phyloP scores from a whole-genome alignment of 2,329 filamentous ascomycete species.

The Botrytis tulipae region DNA sequence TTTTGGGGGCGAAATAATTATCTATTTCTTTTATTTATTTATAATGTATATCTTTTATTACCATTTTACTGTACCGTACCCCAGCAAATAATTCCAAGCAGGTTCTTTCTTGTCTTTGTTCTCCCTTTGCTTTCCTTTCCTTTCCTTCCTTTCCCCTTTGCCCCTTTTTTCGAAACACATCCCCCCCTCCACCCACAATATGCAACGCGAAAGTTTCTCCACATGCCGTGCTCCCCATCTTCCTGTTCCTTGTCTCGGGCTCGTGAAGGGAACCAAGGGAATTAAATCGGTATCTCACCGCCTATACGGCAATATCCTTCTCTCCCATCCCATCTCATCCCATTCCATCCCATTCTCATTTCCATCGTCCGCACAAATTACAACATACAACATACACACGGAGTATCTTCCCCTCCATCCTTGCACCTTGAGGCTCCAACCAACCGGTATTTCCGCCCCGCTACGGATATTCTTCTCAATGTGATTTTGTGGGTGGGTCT shows the following conservation, averaged over 20 bases:
- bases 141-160: neutral
- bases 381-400: too few relatives aligned
- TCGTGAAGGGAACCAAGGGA: neutral
- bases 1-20: neutral
- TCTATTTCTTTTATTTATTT: neutral
- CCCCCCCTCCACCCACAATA: neutral
- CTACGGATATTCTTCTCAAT: neutral
- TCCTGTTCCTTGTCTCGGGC: neutral
- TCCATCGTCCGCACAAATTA: neutral
- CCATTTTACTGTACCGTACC: neutral
- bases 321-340: too few relatives aligned
- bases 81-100: too few relatives aligned
- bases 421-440: neutral
- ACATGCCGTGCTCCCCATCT: constrained; percentile 1
- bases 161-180: neutral
- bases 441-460: neutral
- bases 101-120: neutral
- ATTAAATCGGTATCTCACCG: neutral
- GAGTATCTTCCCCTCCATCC: neutral
- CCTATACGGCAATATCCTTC: neutral
- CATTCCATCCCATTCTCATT: neutral
- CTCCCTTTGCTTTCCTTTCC: neutral
- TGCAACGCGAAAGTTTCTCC: neutral
- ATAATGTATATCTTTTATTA: neutral
- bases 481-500: neutral